These are phyloP conservation scores for Nannochloropsis gaditana DNA, from an alignment of 108 stramenopile genomes.

Conservation along the genomic window DNA sequence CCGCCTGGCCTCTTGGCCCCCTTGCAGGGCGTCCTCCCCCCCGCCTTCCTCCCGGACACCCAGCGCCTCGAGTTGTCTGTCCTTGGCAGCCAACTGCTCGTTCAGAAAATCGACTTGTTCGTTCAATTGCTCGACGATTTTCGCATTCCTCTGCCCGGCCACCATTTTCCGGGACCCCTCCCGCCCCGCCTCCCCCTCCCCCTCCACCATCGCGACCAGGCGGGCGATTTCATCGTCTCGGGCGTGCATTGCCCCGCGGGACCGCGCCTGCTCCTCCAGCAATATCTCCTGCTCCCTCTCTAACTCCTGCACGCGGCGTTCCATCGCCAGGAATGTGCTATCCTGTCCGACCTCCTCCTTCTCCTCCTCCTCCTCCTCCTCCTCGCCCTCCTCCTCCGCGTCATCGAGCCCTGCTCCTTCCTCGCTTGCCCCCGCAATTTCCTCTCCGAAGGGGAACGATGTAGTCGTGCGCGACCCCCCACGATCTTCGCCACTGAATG, in stretches of 20 bases:
- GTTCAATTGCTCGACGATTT: conserved; percentile 57
- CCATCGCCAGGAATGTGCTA: background rate
- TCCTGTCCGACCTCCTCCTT: background rate
- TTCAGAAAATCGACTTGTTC: conserved; percentile 58
- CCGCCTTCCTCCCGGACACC: background rate
- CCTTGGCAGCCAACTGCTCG: conserved; percentile 49
- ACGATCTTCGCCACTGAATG: too few species aligned
- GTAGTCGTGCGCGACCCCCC: too few species aligned
- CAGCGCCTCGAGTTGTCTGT: conserved; percentile 39
- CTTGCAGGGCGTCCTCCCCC: background rate
- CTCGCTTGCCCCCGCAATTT: background rate
- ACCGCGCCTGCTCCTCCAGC: background rate
- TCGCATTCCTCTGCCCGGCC: conserved; percentile 36
- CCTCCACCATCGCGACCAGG: background rate
- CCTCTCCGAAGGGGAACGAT: background rate
- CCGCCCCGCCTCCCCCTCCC: background rate
- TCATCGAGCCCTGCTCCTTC: background rate
- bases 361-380: conserved; percentile 22
- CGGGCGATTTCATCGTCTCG: background rate
- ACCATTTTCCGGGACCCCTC: background rate
- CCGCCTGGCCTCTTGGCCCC: background rate
- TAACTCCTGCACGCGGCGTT: background rate
- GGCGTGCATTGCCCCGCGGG: background rate
- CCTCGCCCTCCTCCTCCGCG: conserved; percentile 17
- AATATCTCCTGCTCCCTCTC: background rate